Evolutionary conservation across 2,329 filamentous ascomycete species (phyloP).

Genomic region (Cladosporium colombiae): DNA sequence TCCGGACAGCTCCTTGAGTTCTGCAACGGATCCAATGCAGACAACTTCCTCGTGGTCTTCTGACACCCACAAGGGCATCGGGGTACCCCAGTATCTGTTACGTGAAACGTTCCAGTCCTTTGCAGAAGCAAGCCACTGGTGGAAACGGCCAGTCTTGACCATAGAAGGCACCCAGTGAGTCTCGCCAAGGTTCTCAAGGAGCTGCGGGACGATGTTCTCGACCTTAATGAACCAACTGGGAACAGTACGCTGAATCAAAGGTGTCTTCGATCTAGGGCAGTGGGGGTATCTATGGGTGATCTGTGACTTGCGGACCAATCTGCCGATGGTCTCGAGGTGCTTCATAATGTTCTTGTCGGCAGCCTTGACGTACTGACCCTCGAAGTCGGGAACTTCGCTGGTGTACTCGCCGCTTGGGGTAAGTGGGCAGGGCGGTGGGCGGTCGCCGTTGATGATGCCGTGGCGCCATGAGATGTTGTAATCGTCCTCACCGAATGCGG

Average conservation of each 20-base stretch:
- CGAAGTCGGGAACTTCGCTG: slow-evolving; percentile 74
- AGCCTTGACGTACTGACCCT: slow-evolving; percentile 83
- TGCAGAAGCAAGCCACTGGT: slow-evolving; percentile 87
- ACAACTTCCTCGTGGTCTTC: slow-evolving; percentile 85
- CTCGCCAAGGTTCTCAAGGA: slow-evolving; percentile 85
- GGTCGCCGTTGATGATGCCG: slow-evolving; percentile 74
- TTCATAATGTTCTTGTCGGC: slow-evolving; percentile 95
- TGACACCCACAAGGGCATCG: slow-evolving; percentile 87
- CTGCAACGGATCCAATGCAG: slow-evolving; percentile 80
- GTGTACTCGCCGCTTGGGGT: slow-evolving; percentile 81
- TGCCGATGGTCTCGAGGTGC: slow-evolving; percentile 73
- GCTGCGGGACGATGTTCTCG: slow-evolving; percentile 76
- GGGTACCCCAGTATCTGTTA: slow-evolving; percentile 94
- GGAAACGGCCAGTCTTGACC: slow-evolving; percentile 89
- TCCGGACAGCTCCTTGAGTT: slow-evolving; percentile 84
- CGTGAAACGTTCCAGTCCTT: slow-evolving; percentile 94
- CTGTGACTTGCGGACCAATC: slow-evolving; percentile 81
- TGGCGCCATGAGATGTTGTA: slow-evolving; percentile 77
- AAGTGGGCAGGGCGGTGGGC: slow-evolving; percentile 87
- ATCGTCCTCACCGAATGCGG: slow-evolving; percentile 94
- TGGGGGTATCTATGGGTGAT: slow-evolving; percentile 90
- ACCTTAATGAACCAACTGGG: slow-evolving; percentile 96
- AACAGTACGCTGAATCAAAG: slow-evolving; percentile 87
- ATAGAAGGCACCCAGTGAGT: slow-evolving; percentile 90
- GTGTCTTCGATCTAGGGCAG: slow-evolving; percentile 93